Base-by-base conservation (phyloP, 2,329 filamentous ascomycete genomes). In the Ceratocystis cubensis region DNA sequence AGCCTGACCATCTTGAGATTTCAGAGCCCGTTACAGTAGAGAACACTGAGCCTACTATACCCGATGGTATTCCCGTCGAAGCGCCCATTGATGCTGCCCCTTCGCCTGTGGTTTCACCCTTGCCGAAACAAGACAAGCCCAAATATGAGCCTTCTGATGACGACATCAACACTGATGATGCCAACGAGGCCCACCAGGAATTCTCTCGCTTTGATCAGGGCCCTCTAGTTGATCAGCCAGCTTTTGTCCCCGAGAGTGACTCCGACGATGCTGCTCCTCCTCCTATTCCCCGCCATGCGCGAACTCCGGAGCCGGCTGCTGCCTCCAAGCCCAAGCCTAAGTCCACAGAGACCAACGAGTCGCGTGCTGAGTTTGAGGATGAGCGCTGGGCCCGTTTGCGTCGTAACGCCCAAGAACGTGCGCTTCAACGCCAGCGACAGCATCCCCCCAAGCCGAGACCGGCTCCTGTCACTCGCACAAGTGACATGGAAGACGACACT, bases 301-400 rank as follows among this genome's bases (percentile, higher is more conserved):
- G 72, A 37, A 70, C 71, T n/a, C 69, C 72, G 59, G 71, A 71
- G 20, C 65, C 71, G 37, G 13, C 37, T 10, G 69, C 71, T 6
- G 56, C 33, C 15, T 70, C 72, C 8, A 37, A 37, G 37, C 70
- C 74, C 73, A 69, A 75, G 69, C 62, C 57, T 22, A 63, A 69
- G 25, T 8, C 56, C 5, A 45, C 65, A n/a, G 65, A 71, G 33
- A 73, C 75, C 30, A 72, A 73, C 2, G 72, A 73, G 25, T 65
- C 70, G 0, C 70, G 74, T 6, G 78, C 79, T 3, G 77, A 78
- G 41, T 69, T 69, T 33, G 69, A 67, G 46, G 81, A 88, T 70
- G 92, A 96, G 73, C 86, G 93, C 65, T 99, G 94, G 94, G 93
- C 93, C 0, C 91, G 96, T 76, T 96, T 97, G 71, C 85, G 92